These are phyloP conservation scores for Nannochloropsis salina DNA, from an alignment of 108 stramenopile genomes.

Conservation along the genomic window DNA sequence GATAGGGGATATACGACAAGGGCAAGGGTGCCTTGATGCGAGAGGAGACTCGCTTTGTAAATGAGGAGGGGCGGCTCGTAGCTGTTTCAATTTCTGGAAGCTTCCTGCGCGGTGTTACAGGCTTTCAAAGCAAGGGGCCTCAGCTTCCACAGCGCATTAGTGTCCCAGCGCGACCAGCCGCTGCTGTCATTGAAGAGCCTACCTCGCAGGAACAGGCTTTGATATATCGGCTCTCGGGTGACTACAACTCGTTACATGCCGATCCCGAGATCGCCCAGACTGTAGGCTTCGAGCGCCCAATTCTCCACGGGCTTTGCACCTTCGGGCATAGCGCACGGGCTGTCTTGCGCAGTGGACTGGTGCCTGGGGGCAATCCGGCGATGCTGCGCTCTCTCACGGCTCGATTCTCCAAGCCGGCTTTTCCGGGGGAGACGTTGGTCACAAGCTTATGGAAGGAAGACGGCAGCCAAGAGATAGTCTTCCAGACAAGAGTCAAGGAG, in stretches of 20 bases:
- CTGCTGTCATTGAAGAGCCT: conserved; percentile 28
- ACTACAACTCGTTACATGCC: conserved; percentile 82
- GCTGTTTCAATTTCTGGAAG: conserved; percentile 26
- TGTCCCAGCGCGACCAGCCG: conserved; percentile 26
- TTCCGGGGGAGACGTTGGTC: conserved; percentile 41
- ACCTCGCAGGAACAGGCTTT: conserved; percentile 65
- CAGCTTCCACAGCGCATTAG: background rate
- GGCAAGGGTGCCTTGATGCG: conserved; percentile 31
- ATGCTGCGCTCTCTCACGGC: conserved; percentile 26
- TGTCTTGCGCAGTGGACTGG: conserved; percentile 44
- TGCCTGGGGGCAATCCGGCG: conserved; percentile 26
- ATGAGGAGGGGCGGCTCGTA: conserved; percentile 11
- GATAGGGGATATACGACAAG: conserved; percentile 27
- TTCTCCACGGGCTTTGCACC: conserved; percentile 78
- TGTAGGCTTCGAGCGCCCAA: conserved; percentile 56
- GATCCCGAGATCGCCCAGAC: conserved; percentile 46
- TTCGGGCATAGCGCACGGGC: conserved; percentile 65
- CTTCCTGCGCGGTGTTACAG: conserved; percentile 32
- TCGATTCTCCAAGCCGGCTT: conserved; percentile 38
- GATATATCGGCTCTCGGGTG: conserved; percentile 76
- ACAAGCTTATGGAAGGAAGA: conserved; percentile 33
- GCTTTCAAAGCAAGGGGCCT: background rate
- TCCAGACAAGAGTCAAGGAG: conserved; percentile 11
- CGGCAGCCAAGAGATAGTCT: background rate
- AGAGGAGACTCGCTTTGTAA: conserved; percentile 8